Base-by-base conservation (phyloP, 148 eudicot genomes). In the Cornus suecica region DNA sequence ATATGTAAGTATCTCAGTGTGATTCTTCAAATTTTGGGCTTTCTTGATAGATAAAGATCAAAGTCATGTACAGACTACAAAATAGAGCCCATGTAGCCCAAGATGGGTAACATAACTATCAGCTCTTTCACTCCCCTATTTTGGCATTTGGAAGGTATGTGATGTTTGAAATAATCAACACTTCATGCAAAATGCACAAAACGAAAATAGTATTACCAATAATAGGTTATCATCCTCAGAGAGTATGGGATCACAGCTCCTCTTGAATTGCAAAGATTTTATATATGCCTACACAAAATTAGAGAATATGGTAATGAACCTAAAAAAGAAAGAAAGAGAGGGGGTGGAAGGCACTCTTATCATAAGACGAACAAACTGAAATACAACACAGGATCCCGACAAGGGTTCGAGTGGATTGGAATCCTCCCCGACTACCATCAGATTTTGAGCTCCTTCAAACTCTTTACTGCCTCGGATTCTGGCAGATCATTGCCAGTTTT, bases 401-500 rank as follows among this genome's bases (percentile, higher is more conserved):
- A 65, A 67, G 42, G 67, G 78, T 76, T 77, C 83, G 76, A 70
- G 75, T 52, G 32, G 82, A 77, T 81, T 78, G 67, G 71, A 73
- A 79, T 68, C 67, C 72, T 68, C 77, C 77, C 80, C 62, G 71
- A 81, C 67, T 66, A 65, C 76, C 52, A 25, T 88, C 80, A 90
- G 52, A 92, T 78, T 79, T 89, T 77, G 61, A 92, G 92, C 80
- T 83, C 83, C 65, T 88, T 88, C 84, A 88, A 77, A 79, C 82
- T 78, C 71, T 81, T 85, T 72, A 70, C 72, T 22, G 81, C 89
- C 51, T 86, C 79, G 10, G 82, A 70, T 72, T 86, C 84, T 71
- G 70, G 74, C 8, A 54, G 37, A 58, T 75, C 81, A 29, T 31
- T 37, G n/a, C 51, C 58, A 18, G 78, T 37, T 42, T 37, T 73